Base-by-base conservation (phyloP, 352 stramenopile species). In the Phytophthora niederhauseri region DNA sequence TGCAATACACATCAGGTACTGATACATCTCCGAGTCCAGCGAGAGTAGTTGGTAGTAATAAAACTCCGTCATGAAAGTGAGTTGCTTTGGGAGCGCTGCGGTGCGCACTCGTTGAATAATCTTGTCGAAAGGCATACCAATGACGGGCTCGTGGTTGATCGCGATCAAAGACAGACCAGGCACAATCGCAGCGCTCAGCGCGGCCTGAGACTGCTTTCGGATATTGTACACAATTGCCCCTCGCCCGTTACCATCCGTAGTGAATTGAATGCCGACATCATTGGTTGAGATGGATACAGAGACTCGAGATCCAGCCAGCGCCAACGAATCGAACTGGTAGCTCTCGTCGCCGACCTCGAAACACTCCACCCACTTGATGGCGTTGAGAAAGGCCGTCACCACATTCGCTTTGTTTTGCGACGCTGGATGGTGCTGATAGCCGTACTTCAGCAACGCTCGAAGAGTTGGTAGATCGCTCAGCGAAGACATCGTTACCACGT, bases 21-120 rank as follows among this genome's bases (percentile, higher is more conserved):
- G 84, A 67, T 89, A 91, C 85, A 95, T 92, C 41, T 95, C 82
- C 28, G 54, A 62, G 60, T 94, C 87, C 12, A 94, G 72, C 5
- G 85, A 87, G 17, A 94, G 66, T 45, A 95, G 59, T 62, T 93
- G 82, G 61, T 96, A 94, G 72, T 95, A 94, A 62, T 90, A 94
- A 66, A 94, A 91, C 55, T 94, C 87, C 7, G 83, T 85, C 68
- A 96, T 77, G 57, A 96, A 96, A 6, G 84, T 93, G 22, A 96
- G 67, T 11, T 84, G 83, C 66, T 96, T 96, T 0, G 89, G 89
- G 17, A 96, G 65, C 6, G 77, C 43, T 5, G 89, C 89, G 8
- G 80, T 81, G 28, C 86, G 83, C 3, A 94, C 62, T 5, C 72
- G 77, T 12, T 81, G 74, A 38, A 87, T 82, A 14, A 95, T 85